A percentile compares a stretch with the other conserved stretches of the same genome.
Conservation (phyloP, 345 rosid species). For the Dimocarpus longan region DNA sequence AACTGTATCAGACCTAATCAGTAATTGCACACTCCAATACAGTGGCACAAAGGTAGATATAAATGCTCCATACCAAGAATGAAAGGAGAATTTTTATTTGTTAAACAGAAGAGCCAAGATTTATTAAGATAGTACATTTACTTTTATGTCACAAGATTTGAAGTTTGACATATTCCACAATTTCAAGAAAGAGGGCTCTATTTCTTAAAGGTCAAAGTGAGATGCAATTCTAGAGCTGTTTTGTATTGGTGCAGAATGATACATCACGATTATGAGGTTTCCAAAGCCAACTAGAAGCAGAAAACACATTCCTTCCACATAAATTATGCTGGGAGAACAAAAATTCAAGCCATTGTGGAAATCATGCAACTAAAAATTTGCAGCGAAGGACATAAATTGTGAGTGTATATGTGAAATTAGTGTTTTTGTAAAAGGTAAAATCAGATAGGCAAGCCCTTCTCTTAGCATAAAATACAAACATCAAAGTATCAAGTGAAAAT, state of each 20-base stretch:
- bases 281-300: not conserved
- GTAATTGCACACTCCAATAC: not conserved
- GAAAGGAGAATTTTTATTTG: not conserved
- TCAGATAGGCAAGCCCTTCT: not conserved
- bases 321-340: not conserved
- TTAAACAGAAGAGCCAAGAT: not conserved
- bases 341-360: conserved; percentile 1
- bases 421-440: not conserved
- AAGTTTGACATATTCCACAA: not conserved
- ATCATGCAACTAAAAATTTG: not conserved
- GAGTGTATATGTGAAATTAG: not conserved
- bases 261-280: not conserved
- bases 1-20: not conserved
- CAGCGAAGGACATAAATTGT: not conserved
- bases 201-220: not conserved
- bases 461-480: not conserved
- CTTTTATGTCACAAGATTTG: not conserved
- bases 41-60: not conserved
- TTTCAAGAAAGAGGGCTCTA: not conserved
- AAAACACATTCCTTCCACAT: not conserved
- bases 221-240: not conserved
- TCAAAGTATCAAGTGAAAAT: not conserved
- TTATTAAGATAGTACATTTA: not conserved
- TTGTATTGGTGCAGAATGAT: not conserved
- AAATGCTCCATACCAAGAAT: not conserved